Evolutionary conservation across 1,139 yeast species (phyloP).

Genomic region (Geotrichum candidum): DNA sequence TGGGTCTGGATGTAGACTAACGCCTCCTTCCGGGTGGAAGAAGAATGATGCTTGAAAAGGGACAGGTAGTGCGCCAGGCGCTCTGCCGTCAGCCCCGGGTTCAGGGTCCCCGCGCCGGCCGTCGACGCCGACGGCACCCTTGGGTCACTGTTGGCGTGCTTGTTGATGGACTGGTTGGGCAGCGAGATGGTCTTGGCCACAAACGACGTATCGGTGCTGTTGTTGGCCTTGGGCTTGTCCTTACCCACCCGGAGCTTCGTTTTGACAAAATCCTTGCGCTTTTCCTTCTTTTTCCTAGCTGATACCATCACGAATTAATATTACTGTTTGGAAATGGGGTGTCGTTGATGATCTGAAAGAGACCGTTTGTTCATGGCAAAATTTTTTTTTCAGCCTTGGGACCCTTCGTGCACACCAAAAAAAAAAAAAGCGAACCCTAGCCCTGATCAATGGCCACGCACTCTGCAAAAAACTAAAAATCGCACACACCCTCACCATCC

Average conservation of each 20-base stretch:
- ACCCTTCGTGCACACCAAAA: no score
- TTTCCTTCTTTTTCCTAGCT: slow-evolving; percentile 53
- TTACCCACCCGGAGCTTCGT: slow-evolving; percentile 88
- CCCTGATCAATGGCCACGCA: neutral
- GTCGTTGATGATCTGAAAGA: neutral
- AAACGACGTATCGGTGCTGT: slow-evolving; percentile 81
- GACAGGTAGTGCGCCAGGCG: slow-evolving; percentile 44
- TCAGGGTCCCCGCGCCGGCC: neutral
- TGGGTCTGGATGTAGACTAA: slow-evolving; percentile 34
- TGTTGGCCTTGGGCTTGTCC: slow-evolving; percentile 59
- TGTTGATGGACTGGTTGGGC: slow-evolving; percentile 31
- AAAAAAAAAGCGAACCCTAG: neutral
- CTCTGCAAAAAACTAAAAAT: no score
- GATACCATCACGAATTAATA: slow-evolving; percentile 27
- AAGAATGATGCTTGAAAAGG: slow-evolving; percentile 71
- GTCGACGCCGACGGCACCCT: neutral
- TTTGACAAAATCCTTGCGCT: slow-evolving; percentile 60
- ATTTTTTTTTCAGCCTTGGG: no score
- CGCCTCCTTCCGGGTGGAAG: slow-evolving; percentile 69
- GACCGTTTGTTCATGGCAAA: neutral
- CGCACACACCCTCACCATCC: neutral
- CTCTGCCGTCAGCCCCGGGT: slow-evolving; percentile 35
- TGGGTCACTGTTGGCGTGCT: slow-evolving; percentile 11
- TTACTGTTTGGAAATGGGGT: neutral
- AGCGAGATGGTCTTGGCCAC: slow-evolving; percentile 48